A percentile compares a stretch with the other conserved stretches of the same genome.
phyloP scores from a whole-genome alignment of 2,329 filamentous ascomycete species.

The Onygenales sp. region DNA sequence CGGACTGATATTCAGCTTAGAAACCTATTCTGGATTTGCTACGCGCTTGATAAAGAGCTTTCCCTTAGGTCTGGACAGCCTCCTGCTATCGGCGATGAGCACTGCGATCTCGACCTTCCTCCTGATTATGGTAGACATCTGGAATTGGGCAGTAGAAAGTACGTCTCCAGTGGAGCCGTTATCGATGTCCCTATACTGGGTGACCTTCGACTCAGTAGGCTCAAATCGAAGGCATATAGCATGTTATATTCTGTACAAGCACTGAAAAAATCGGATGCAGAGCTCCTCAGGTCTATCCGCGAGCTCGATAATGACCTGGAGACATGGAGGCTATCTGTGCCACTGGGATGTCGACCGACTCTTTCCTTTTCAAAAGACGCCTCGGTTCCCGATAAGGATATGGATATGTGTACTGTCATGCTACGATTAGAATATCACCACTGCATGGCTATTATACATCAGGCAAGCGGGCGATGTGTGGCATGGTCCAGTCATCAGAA shows the following conservation, averaged over 20 bases:
- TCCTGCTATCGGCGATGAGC: slow-evolving; percentile 41
- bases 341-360: slow-evolving; percentile 37
- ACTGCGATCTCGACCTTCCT: slow-evolving; percentile 45
- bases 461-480: slow-evolving; percentile 44
- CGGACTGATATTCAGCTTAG: slow-evolving; percentile 17
- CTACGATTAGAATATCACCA: slow-evolving; percentile 48
- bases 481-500: slow-evolving; percentile 28
- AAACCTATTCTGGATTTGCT: slow-evolving; percentile 47
- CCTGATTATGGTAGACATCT: slow-evolving; percentile 22
- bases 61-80: slow-evolving; percentile 45
- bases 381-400: neutral
- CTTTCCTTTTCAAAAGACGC: slow-evolving; percentile 14
- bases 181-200: slow-evolving; percentile 32
- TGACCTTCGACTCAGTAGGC: slow-evolving; percentile 40
- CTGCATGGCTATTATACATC: slow-evolving; percentile 46
- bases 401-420: slow-evolving; percentile 38
- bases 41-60: slow-evolving; percentile 48
- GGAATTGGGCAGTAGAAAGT: slow-evolving; percentile 19
- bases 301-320: slow-evolving; percentile 50
- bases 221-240: slow-evolving; percentile 43
- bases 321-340: slow-evolving; percentile 43
- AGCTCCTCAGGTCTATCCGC: slow-evolving; percentile 46
- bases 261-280: slow-evolving; percentile 43
- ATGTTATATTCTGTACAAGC: slow-evolving; percentile 43
- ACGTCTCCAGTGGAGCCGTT: slow-evolving; percentile 13